These are phyloP conservation scores for Pecoramyces ruminantium DNA, from an alignment of 192 early-diverging fungal genomes.

Conservation along the genomic window DNA sequence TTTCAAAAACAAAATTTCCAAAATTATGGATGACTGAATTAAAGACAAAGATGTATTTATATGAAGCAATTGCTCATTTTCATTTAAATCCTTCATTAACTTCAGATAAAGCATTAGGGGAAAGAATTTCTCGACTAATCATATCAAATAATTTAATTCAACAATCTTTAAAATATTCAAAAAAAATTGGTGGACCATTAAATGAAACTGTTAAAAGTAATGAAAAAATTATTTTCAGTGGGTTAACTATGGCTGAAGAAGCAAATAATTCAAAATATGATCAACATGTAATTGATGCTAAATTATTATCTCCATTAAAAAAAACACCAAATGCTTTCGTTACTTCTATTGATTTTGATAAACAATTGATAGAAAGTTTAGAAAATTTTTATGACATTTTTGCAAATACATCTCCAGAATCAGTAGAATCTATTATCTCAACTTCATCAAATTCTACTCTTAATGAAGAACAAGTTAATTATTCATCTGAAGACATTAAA, in stretches of 20 bases:
- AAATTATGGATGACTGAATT: constrained; percentile 9
- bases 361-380: neutral
- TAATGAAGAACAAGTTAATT: neutral
- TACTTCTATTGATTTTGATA: neutral
- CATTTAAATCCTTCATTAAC: constrained; percentile 4
- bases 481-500: neutral
- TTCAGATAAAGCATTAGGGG: neutral
- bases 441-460: neutral
- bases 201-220: neutral
- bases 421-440: neutral
- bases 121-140: neutral
- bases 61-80: constrained; percentile 30
- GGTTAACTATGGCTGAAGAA: neutral
- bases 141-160: neutral
- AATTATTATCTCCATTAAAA: neutral
- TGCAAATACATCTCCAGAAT: neutral
- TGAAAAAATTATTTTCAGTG: neutral
- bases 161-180: neutral
- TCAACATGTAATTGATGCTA: neutral
- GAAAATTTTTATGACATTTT: neutral
- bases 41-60: constrained; percentile 19
- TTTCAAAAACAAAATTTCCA: constrained; percentile 11
- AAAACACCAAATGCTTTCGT: neutral
- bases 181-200: neutral
- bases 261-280: neutral